phyloP scores from a whole-genome alignment of 768 basidiomycete genomes.

The Agaricus subrufescens region DNA sequence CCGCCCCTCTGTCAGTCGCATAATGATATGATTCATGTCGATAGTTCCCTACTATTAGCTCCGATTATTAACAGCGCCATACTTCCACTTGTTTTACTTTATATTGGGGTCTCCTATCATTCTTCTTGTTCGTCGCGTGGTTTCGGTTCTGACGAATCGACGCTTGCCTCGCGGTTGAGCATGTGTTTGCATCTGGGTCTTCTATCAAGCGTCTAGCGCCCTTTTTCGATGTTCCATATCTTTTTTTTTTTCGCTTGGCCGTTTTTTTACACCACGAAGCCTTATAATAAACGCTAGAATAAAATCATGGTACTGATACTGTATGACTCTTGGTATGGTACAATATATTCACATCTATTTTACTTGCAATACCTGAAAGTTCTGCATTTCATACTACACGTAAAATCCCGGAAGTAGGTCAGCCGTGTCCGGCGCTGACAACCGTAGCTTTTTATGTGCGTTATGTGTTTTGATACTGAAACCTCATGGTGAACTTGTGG shows the following conservation, averaged over 20 bases:
- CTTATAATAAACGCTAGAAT: neutral
- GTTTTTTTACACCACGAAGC: neutral
- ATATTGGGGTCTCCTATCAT: neutral
- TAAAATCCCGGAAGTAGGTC: neutral
- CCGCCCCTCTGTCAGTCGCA: slow-evolving; percentile 5
- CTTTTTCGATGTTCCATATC: neutral
- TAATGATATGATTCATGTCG: slow-evolving; percentile 9
- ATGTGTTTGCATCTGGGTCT: neutral
- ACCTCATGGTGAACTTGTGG: slow-evolving; percentile 8
- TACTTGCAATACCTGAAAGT: neutral
- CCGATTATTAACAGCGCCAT: slow-evolving; percentile 10
- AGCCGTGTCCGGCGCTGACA: neutral
- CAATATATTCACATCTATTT: neutral
- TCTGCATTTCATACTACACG: neutral
- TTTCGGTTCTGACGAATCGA: slow-evolving; percentile 2
- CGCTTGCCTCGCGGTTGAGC: neutral
- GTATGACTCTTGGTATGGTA: neutral
- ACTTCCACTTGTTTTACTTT: slow-evolving; percentile 7
- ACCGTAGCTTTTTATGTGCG: neutral
- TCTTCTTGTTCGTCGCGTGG: slow-evolving; percentile 6
- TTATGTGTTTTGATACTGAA: neutral
- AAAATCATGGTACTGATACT: slow-evolving; percentile 2
- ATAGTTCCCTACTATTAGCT: slow-evolving; percentile 7
- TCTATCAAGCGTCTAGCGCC: neutral
- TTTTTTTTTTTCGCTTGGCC: neutral